Evolutionary conservation across 768 basidiomycete genomes (phyloP).

Genomic region (Tricholoma flavovirens): DNA sequence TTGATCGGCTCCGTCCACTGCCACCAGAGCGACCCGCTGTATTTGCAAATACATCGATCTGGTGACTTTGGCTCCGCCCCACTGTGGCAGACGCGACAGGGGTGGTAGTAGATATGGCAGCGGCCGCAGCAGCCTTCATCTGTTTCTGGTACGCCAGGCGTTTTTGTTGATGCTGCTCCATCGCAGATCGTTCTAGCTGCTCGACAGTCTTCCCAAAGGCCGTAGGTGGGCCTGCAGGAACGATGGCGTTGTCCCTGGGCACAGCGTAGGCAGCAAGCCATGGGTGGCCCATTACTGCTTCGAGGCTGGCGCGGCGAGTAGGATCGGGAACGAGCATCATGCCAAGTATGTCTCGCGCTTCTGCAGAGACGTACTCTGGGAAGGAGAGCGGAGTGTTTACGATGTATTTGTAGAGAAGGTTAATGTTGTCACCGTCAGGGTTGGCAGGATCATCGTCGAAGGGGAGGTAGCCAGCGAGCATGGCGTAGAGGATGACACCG

Average conservation of each 20-base stretch:
- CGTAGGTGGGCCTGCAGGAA: conserved; percentile 23
- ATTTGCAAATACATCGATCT: conserved; percentile 40
- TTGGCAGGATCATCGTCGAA: conserved; percentile 99
- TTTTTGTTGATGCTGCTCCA: conserved; percentile 84
- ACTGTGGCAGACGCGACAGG: conserved; percentile 8
- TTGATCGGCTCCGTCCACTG: conserved; percentile 45
- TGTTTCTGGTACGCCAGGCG: conserved; percentile 75
- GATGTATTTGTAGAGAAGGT: conserved; percentile 97
- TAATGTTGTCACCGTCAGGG: conserved; percentile 99
- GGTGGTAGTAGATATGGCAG: conserved; percentile 18
- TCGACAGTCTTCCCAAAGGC: conserved; percentile 68
- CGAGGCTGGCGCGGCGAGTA: conserved; percentile 66
- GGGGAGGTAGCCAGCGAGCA: conserved; percentile 96
- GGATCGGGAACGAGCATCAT: conserved; percentile 97
- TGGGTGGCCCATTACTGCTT: conserved; percentile 77
- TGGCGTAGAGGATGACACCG: conserved; percentile 93
- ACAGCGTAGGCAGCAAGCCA: conserved; percentile 71
- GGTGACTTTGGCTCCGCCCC: conserved; percentile 49
- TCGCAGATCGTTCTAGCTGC: conserved; percentile 73
- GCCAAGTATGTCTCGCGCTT: conserved; percentile 77
- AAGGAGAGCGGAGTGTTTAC: conserved; percentile 95
- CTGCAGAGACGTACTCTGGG: conserved; percentile 87
- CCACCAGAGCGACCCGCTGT: conserved; percentile 25
- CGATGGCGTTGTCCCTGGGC: conserved; percentile 17
- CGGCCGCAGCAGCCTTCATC: conserved; percentile 53